phyloP scores from a whole-genome alignment of 129 eudicot species.

The Heracleum sosnowskyi region DNA sequence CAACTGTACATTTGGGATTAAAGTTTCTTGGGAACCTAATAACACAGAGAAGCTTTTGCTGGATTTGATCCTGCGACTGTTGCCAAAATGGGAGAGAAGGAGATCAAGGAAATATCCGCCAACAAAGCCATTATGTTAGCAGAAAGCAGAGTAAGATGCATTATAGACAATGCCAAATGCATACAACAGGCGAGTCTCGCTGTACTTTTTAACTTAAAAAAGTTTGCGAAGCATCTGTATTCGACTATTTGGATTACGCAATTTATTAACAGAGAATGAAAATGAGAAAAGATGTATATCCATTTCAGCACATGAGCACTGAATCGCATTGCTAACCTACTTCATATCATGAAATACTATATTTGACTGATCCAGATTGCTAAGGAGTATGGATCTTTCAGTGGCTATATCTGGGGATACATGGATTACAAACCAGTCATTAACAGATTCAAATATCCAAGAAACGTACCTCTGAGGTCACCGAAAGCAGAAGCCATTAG shows the following conservation, averaged over 20 bases:
- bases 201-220: neutral
- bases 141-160: conserved; percentile 80
- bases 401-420: conserved; percentile 85
- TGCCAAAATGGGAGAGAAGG: conserved; percentile 72
- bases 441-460: conserved; percentile 70
- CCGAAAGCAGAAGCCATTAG: conserved; percentile 92
- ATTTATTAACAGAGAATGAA: neutral
- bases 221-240: neutral
- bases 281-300: neutral
- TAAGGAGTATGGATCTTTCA: conserved; percentile 74
- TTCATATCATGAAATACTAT: neutral
- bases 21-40: neutral
- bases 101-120: conserved; percentile 57
- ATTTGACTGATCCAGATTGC: conserved; percentile 34
- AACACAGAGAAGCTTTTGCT: conserved; percentile 69
- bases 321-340: too few relatives aligned
- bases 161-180: conserved; percentile 93
- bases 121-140: conserved; percentile 64
- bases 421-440: conserved; percentile 80
- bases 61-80: conserved; percentile 78
- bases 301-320: neutral
- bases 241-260: neutral
- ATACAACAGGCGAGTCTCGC: conserved; percentile 54
- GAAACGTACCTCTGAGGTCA: conserved; percentile 79
- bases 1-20: neutral